Percentiles rank a stretch among this genome's conserved stretches.
Evolutionary conservation across 257 asterid species (phyloP).

Genomic region (Ocimum tenuiflorum): DNA sequence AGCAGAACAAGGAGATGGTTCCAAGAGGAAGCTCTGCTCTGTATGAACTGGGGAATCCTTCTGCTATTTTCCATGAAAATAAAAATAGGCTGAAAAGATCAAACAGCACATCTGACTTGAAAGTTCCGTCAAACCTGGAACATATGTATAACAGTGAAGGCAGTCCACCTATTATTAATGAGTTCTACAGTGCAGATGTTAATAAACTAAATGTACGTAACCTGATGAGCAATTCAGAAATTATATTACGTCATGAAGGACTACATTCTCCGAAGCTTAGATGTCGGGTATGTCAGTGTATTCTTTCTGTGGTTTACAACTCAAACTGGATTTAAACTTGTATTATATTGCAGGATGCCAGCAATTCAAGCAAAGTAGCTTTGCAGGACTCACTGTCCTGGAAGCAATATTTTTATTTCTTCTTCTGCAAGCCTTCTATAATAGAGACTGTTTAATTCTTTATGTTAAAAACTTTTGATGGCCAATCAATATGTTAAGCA

Average conservation of each 20-base stretch:
- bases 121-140: conserved; percentile 35
- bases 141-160: conserved; percentile 34
- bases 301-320: conserved; percentile 13
- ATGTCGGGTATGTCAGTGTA: conserved; percentile 62
- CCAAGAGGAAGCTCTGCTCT: conserved; percentile 28
- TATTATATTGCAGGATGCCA: conserved; percentile 4
- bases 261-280: conserved; percentile 59
- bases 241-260: conserved; percentile 51
- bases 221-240: conserved; percentile 54
- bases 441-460: not conserved
- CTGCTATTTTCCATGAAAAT: conserved; percentile 36
- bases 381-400: conserved; percentile 11
- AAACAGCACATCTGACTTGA: conserved; percentile 82
- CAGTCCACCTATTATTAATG: conserved; percentile 59
- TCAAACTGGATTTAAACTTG: not conserved
- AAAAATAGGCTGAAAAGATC: conserved; percentile 71
- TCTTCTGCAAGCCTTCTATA: not conserved
- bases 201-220: conserved; percentile 33
- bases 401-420: conserved; percentile 1
- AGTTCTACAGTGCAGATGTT: conserved; percentile 57
- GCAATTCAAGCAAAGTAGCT: conserved; percentile 9
- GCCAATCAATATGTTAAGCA: not conserved
- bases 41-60: conserved; percentile 33
- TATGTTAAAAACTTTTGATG: not conserved
- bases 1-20: conserved; percentile 28